Evolutionary conservation across 352 stramenopile species (phyloP).

Genomic region (Globisporangium paddicum): DNA sequence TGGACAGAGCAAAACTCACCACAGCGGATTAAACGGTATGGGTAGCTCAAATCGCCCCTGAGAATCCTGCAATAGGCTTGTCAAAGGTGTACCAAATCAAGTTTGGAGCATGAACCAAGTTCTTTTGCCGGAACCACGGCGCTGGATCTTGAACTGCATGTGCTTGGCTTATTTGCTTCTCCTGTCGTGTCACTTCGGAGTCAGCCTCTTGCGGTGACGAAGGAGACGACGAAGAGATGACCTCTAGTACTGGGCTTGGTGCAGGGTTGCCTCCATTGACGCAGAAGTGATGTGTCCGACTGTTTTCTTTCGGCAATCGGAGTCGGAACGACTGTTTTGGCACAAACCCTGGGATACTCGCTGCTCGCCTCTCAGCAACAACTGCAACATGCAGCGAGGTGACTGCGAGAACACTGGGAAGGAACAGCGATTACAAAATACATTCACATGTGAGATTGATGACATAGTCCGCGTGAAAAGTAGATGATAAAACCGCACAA

Average conservation of each 20-base stretch:
- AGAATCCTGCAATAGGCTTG: slow-evolving; percentile 37
- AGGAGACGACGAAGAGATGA: not conserved
- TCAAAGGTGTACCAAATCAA: slow-evolving; percentile 46
- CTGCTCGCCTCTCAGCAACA: slow-evolving; percentile 27
- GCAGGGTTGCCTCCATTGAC: not conserved
- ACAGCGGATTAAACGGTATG: not conserved
- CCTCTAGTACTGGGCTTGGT: not conserved
- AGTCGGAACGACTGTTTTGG: slow-evolving; percentile 61
- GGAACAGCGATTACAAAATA: no score
- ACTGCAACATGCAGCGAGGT: slow-evolving; percentile 56
- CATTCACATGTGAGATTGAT: no score
- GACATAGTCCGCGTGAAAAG: no score
- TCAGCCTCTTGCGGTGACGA: not conserved
- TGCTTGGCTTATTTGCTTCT: not conserved
- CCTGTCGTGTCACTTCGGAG: not conserved
- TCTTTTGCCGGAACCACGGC: slow-evolving; percentile 7
- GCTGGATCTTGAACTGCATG: slow-evolving; percentile 3
- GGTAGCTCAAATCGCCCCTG: slow-evolving; percentile 15
- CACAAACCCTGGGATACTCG: slow-evolving; percentile 39
- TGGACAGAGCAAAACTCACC: not conserved
- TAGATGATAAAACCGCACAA: not conserved
- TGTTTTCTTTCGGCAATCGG: slow-evolving; percentile 29
- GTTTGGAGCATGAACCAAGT: slow-evolving; percentile 1
- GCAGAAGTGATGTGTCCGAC: slow-evolving; percentile 2
- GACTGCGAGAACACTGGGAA: slow-evolving; percentile 34